Percentiles rank a stretch among this genome's conserved stretches.
phyloP scores from a whole-genome alignment of 139 green algal genomes.

The Edaphochlamys debaryana region DNA sequence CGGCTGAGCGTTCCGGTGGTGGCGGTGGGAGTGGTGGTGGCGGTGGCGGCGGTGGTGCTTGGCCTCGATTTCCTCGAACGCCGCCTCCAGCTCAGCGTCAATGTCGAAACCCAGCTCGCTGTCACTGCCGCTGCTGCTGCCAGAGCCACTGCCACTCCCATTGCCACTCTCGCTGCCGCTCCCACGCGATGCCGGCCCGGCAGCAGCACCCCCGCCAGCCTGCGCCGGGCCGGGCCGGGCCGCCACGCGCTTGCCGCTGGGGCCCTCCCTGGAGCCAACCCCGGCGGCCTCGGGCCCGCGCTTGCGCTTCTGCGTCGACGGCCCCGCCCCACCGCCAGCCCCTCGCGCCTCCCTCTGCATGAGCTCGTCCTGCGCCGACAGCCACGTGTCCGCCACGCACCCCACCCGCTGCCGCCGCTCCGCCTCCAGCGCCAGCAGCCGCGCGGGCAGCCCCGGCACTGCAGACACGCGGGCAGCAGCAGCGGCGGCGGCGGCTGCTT shows the following conservation, averaged over 20 bases:
- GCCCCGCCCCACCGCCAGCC: too few species aligned
- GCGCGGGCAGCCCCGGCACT: slow-evolving; percentile 5
- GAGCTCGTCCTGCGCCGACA: neutral
- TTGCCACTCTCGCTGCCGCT: too few species aligned
- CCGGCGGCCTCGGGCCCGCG: too few species aligned
- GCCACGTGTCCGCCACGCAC: slow-evolving; percentile 18
- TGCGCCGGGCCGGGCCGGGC: too few species aligned
- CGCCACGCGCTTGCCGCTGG: neutral
- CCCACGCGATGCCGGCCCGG: too few species aligned
- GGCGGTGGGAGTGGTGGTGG: neutral
- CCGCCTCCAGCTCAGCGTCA: slow-evolving; percentile 15
- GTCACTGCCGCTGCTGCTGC: too few species aligned
- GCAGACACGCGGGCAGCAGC: too few species aligned
- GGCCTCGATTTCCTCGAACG: neutral
- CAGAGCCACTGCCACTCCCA: too few species aligned
- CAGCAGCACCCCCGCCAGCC: too few species aligned
- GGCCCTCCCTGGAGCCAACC: neutral
- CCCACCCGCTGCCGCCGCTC: slow-evolving; percentile 7
- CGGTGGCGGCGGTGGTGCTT: neutral
- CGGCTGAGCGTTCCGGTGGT: neutral
- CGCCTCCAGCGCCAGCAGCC: slow-evolving; percentile 10
- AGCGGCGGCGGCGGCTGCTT: neutral
- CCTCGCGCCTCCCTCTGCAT: neutral
- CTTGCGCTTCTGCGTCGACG: too few species aligned
- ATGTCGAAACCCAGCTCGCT: neutral